Percentiles rank a stretch among this genome's conserved stretches.
These are phyloP conservation scores for Metschnikowia lochheadii DNA, from an alignment of 805 yeast genomes.

Conservation along the genomic window DNA sequence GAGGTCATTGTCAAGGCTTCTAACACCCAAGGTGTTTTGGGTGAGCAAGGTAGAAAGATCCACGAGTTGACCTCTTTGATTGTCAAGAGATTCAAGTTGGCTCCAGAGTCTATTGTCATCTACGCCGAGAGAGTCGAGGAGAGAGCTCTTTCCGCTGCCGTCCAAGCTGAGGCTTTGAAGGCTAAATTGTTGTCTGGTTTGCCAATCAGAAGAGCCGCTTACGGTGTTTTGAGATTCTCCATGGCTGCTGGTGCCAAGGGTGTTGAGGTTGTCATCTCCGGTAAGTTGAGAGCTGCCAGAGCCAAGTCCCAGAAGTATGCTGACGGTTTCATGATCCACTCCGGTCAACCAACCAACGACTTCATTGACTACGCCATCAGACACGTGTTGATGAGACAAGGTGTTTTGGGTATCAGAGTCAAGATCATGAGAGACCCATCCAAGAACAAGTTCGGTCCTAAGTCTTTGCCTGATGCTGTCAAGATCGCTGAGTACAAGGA, in stretches of 20 bases:
- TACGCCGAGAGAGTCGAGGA: conserved; percentile 99
- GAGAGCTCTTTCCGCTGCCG: conserved; percentile 99
- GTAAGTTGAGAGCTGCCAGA: conserved; percentile 99
- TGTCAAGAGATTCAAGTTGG: conserved; percentile 97
- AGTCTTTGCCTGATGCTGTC: conserved; percentile 92
- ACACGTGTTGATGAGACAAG: conserved; percentile 99
- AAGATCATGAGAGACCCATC: conserved; percentile 98
- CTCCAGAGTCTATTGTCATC: conserved; percentile 88
- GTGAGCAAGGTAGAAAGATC: conserved; percentile 99
- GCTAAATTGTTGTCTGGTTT: conserved; percentile 98
- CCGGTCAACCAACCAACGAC: conserved; percentile 99
- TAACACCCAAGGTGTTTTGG: conserved; percentile 96
- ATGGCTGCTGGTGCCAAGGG: conserved; percentile 99
- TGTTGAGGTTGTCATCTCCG: conserved; percentile 99
- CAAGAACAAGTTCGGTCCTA: conserved; percentile 78
- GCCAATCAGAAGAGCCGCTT: conserved; percentile 99
- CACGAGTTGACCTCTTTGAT: conserved; percentile 96
- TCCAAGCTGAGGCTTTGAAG: conserved; percentile 98
- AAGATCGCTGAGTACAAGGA: conserved; percentile 92
- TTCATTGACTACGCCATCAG: conserved; percentile 98
- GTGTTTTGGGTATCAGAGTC: conserved; percentile 99
- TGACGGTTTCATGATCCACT: conserved; percentile 99
- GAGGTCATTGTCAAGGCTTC: conserved; percentile 99
- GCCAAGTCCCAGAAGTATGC: conserved; percentile 99
- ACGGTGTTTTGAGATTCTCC: conserved; percentile 99